Conservation (phyloP, 495 filamentous ascomycete genomes). For the Schizothecium vesticola region DNA sequence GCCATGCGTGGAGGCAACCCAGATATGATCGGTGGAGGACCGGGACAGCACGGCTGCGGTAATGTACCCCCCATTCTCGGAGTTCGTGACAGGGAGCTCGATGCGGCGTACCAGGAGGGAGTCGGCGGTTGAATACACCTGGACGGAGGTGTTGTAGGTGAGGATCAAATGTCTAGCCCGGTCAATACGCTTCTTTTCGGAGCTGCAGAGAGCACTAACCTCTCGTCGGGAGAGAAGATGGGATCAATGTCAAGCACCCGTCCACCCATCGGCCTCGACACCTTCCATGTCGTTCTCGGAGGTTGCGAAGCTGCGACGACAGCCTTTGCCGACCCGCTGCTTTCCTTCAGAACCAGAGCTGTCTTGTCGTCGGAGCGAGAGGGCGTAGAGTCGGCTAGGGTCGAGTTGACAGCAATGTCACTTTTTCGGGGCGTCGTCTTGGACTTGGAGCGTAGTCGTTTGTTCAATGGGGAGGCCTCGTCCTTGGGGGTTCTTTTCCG, state of each 20-base stretch:
- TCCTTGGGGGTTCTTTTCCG: slow-evolving; percentile 32
- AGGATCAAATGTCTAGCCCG: slow-evolving; percentile 64
- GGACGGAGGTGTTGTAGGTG: slow-evolving; percentile 55
- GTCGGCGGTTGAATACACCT: slow-evolving; percentile 73
- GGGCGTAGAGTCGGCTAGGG: background rate
- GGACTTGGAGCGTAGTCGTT: slow-evolving; percentile 27
- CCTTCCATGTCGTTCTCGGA: slow-evolving; percentile 42
- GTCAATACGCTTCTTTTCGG: slow-evolving; percentile 20
- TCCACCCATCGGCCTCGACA: slow-evolving; percentile 60
- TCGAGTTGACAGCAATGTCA: background rate
- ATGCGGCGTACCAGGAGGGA: slow-evolving; percentile 71
- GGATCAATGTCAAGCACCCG: slow-evolving; percentile 70
- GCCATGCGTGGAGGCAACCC: slow-evolving; percentile 63
- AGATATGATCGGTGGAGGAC: slow-evolving; percentile 52
- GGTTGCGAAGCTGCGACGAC: background rate
- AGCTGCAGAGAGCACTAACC: slow-evolving; percentile 46
- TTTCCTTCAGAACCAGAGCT: background rate
- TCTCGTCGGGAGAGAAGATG: slow-evolving; percentile 72
- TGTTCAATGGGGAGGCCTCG: slow-evolving; percentile 20
- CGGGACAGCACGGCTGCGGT: slow-evolving; percentile 57
- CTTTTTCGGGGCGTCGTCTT: slow-evolving; percentile 10
- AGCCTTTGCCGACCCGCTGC: too few relatives aligned
- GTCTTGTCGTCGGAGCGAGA: background rate
- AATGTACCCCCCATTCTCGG: slow-evolving; percentile 33
- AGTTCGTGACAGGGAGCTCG: slow-evolving; percentile 26